Percentiles rank a stretch among this genome's conserved stretches.
Evolutionary conservation across 2,329 filamentous ascomycete species (phyloP).

Genomic region (Alternaria gaisen): DNA sequence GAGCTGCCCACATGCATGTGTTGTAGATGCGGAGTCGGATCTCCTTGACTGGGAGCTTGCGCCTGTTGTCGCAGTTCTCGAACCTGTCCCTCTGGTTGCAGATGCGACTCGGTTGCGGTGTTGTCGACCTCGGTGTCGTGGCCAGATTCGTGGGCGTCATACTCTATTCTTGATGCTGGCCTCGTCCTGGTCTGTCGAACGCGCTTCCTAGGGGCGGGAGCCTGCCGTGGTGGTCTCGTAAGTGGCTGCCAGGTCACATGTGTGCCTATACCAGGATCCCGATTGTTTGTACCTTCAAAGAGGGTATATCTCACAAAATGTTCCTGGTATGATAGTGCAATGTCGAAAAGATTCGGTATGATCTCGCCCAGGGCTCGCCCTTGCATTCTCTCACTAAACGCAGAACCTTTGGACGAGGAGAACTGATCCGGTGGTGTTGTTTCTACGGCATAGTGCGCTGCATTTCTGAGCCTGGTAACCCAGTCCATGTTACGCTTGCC

Average conservation of each 20-base stretch:
- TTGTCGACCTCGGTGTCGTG: slow-evolving; percentile 38
- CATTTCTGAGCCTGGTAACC: slow-evolving; percentile 29
- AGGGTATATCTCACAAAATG: slow-evolving; percentile 37
- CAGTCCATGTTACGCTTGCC: slow-evolving; percentile 34
- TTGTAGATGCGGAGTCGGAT: background rate
- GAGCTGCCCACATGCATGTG: background rate
- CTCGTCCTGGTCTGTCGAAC: slow-evolving; percentile 9
- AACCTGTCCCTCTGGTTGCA: background rate
- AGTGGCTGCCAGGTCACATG: slow-evolving; percentile 34
- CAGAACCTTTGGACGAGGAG: slow-evolving; percentile 35
- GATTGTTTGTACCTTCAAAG: slow-evolving; percentile 31
- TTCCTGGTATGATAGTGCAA: slow-evolving; percentile 41
- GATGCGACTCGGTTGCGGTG: slow-evolving; percentile 4
- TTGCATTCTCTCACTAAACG: slow-evolving; percentile 39
- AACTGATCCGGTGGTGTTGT: slow-evolving; percentile 35
- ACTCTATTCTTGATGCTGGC: slow-evolving; percentile 1
- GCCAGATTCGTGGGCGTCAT: slow-evolving; percentile 17
- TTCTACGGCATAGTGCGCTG: slow-evolving; percentile 32
- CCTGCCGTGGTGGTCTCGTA: slow-evolving; percentile 28
- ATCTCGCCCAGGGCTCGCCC: slow-evolving; percentile 35
- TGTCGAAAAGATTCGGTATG: slow-evolving; percentile 40
- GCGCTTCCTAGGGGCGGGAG: slow-evolving; percentile 20
- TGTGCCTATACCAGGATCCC: slow-evolving; percentile 32
- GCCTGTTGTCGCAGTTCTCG: background rate
- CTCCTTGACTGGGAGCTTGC: background rate